These are phyloP conservation scores for Pyrenochaeta sp. DNA, from an alignment of 2,329 filamentous ascomycete genomes.

Conservation along the genomic window DNA sequence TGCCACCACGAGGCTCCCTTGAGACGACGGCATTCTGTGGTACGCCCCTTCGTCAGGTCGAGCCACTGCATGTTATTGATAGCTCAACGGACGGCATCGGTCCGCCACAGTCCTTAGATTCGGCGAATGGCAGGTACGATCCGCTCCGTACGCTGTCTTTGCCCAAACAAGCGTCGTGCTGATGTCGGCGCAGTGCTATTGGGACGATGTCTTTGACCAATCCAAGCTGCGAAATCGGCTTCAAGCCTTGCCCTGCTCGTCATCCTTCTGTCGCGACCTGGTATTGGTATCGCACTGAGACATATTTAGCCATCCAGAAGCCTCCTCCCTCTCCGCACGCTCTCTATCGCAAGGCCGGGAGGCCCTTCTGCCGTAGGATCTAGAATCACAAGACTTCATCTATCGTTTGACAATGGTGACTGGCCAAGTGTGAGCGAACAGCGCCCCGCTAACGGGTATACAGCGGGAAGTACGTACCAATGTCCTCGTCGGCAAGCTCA, in stretches of 20 bases:
- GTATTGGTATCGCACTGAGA: slow-evolving; percentile 40
- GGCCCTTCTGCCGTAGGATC: slow-evolving; percentile 26
- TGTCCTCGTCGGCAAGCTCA: slow-evolving; percentile 95
- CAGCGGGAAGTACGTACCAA: slow-evolving; percentile 67
- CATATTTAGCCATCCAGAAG: slow-evolving; percentile 38
- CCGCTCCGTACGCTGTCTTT: slow-evolving; percentile 42
- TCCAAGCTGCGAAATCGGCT: slow-evolving; percentile 37
- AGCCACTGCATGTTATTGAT: slow-evolving; percentile 30
- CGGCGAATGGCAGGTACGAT: slow-evolving; percentile 44
- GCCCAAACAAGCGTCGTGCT: slow-evolving; percentile 40
- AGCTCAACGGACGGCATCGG: slow-evolving; percentile 36
- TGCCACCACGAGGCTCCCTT: slow-evolving; percentile 28
- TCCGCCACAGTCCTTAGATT: slow-evolving; percentile 34
- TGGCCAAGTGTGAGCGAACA: slow-evolving; percentile 39
- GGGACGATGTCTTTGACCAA: slow-evolving; percentile 40
- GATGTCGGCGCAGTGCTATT: slow-evolving; percentile 43
- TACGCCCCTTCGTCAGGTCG: slow-evolving; percentile 30
- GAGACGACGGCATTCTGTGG: slow-evolving; percentile 19
- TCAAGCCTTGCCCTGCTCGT: slow-evolving; percentile 38
- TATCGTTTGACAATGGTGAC: slow-evolving; percentile 54
- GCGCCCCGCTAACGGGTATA: slow-evolving; percentile 13
- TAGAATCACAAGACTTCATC: slow-evolving; percentile 25
- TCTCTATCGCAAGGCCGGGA: slow-evolving; percentile 25
- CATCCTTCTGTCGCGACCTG: slow-evolving; percentile 36
- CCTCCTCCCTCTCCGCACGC: slow-evolving; percentile 34